Evolutionary conservation across 768 basidiomycete species (phyloP).

Genomic region (Lactarius hatsudake): DNA sequence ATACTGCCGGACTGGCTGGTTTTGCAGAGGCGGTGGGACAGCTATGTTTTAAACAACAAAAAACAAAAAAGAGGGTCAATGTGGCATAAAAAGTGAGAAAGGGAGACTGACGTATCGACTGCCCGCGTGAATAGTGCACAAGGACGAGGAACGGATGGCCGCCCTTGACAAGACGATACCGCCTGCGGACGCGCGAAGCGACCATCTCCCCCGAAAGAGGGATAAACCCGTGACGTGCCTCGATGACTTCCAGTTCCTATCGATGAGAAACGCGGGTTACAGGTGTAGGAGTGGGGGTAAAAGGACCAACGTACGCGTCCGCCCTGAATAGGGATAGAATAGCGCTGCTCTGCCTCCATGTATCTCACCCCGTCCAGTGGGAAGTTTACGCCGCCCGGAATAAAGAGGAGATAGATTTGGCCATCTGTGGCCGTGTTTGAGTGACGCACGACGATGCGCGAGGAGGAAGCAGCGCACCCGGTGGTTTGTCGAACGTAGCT

Average conservation of each 20-base stretch:
- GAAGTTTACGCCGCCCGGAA: constrained; percentile 56
- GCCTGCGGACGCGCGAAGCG: constrained; percentile 67
- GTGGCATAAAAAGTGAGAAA: neutral
- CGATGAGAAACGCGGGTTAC: constrained; percentile 15
- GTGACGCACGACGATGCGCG: neutral
- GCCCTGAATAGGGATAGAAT: constrained; percentile 46
- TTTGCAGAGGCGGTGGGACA: constrained; percentile 54
- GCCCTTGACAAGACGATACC: constrained; percentile 70
- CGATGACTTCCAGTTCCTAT: constrained; percentile 76
- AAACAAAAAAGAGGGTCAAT: neutral
- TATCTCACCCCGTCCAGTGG: constrained; percentile 77
- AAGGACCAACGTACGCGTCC: constrained; percentile 48
- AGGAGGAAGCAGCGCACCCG: constrained; percentile 41
- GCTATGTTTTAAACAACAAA: constrained; percentile 38
- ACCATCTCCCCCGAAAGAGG: constrained; percentile 57
- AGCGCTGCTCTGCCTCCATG: constrained; percentile 68
- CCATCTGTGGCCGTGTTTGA: constrained; percentile 47
- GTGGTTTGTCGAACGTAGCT: constrained; percentile 77
- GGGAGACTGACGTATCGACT: constrained; percentile 51
- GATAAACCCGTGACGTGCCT: constrained; percentile 75
- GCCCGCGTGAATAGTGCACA: constrained; percentile 73
- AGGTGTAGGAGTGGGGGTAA: constrained; percentile 4
- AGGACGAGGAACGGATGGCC: constrained; percentile 72
- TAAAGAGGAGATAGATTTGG: constrained; percentile 61
- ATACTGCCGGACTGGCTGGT: constrained; percentile 64